Base-by-base conservation (phyloP, 805 yeast genomes). In the Brettanomyces bruxellensis region DNA sequence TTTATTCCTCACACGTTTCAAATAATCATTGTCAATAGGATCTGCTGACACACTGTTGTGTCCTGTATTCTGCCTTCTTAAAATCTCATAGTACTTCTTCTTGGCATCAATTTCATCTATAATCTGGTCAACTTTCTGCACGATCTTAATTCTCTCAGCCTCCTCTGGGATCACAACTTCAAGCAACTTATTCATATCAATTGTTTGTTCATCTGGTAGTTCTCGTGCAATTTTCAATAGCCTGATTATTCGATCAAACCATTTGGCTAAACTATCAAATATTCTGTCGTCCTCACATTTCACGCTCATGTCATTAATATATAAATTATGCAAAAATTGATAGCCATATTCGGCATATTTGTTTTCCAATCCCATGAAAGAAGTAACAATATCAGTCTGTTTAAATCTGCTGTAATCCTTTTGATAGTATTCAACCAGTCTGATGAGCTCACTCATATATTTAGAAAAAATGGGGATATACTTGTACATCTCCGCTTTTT, bases 241-340 rank as follows among this genome's bases (percentile, higher is more conserved):
- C 11, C 69, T 66, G 25, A 89, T 67, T 45, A 88, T 78, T 18
- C 71, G 67, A 48, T 84, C 79, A 40, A 87, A 70, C 97, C 97
- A 91, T 5, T 63, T 62, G 40, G 87, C 72, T 45, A 93, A 66
- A 4, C 80, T 79, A 44, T 81, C 78, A 65, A 91, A 91, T 4
- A 91, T 66, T 4, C 60, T 49, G 4, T 56, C 61, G n/a, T 52
- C 50, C 6, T 47, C 52, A 18, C 49, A 51, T n/a, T 43, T 46
- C 25, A 47, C 41, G 12, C 76, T 76, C 35, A 78, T 70, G 58
- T 91, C 98, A 51, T 85, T 79, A n/a, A 72, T 50, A 61, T 90
- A 89, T n/a, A 89, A 76, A 45, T 84, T 81, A 58, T 87, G 91
- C 48, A 91, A 71, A 57, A 91, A 93, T 45, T 68, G 68, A 69